A percentile compares a stretch with the other conserved stretches of the same genome.
Evolutionary conservation across 176 grass and related monocot species (phyloP).

Genomic region (Eleusine coracana): DNA sequence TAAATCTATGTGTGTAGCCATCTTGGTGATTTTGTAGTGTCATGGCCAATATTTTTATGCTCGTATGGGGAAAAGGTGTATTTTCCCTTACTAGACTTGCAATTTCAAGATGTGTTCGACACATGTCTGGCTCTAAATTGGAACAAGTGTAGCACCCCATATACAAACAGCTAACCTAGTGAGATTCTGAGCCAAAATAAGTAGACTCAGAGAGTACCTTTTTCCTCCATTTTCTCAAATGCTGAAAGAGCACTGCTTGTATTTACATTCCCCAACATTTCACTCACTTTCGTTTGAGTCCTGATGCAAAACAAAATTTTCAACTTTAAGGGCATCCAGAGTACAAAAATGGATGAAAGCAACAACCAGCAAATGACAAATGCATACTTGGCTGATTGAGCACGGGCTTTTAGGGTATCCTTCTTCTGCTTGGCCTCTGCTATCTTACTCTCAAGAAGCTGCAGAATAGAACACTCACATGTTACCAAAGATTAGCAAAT

Average conservation of each 20-base stretch:
- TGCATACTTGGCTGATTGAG: constrained; percentile 94
- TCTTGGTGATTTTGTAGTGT: not conserved
- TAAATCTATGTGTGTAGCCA: not conserved
- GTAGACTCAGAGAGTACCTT: constrained; percentile 55
- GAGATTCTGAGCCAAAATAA: not conserved
- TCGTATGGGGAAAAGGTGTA: not conserved
- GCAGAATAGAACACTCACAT: constrained; percentile 38
- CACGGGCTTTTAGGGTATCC: constrained; percentile 97
- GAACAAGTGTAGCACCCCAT: not conserved
- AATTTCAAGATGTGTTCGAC: constrained; percentile 7
- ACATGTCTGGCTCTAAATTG: not conserved
- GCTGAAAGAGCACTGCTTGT: constrained; percentile 95
- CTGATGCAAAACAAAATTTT: constrained; percentile 46
- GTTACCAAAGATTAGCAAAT: constrained; percentile 9
- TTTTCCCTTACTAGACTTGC: not conserved
- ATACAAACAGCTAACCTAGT: not conserved
- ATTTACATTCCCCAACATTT: constrained; percentile 98
- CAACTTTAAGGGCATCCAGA: not conserved
- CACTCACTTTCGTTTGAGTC: constrained; percentile 96
- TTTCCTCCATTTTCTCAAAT: constrained; percentile 99
- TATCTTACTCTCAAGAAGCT: constrained; percentile 99
- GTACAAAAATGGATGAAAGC: not conserved
- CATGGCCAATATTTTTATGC: not conserved
- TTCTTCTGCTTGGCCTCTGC: constrained; percentile 96
- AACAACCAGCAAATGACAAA: constrained; percentile 26